phyloP scores from a whole-genome alignment of 2,329 filamentous ascomycete species.

The Drechslerella dactyloides region DNA sequence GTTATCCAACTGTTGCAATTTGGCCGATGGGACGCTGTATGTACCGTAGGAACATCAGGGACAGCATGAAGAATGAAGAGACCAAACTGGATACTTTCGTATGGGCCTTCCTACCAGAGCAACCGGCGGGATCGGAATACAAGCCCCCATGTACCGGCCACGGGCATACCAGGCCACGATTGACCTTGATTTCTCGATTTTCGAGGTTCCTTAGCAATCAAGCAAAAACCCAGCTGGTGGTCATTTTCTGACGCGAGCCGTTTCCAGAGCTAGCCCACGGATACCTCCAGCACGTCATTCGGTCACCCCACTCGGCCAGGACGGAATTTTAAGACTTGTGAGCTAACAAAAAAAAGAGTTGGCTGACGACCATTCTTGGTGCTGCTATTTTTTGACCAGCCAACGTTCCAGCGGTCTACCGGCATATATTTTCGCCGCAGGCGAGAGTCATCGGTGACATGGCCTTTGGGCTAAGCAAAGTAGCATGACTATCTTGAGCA shows the following conservation, averaged over 20 bases:
- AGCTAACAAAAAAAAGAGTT: neutral
- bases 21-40: neutral
- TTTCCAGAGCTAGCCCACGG: conserved; percentile 12
- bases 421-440: neutral
- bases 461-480: neutral
- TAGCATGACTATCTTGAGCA: no score
- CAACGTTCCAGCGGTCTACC: neutral
- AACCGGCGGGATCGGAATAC: conserved; percentile 3
- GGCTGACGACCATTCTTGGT: conserved; percentile 20
- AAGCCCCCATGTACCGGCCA: conserved; percentile 39
- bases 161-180: conserved; percentile 24
- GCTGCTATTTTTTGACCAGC: conserved; percentile 33
- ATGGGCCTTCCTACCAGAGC: conserved; percentile 49
- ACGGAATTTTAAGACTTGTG: no score
- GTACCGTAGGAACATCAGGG: neutral
- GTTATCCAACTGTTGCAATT: conserved; percentile 4
- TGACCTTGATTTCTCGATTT: conserved; percentile 38
- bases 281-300: conserved; percentile 45
- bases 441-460: neutral
- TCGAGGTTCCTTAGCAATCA: neutral
- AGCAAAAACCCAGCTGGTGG: conserved; percentile 26
- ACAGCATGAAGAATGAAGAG: neutral
- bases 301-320: conserved; percentile 32
- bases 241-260: conserved; percentile 38
- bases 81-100: conserved; percentile 27